These are phyloP conservation scores for Pleurotus giganteus DNA, from an alignment of 768 basidiomycete species.

Conservation along the genomic window DNA sequence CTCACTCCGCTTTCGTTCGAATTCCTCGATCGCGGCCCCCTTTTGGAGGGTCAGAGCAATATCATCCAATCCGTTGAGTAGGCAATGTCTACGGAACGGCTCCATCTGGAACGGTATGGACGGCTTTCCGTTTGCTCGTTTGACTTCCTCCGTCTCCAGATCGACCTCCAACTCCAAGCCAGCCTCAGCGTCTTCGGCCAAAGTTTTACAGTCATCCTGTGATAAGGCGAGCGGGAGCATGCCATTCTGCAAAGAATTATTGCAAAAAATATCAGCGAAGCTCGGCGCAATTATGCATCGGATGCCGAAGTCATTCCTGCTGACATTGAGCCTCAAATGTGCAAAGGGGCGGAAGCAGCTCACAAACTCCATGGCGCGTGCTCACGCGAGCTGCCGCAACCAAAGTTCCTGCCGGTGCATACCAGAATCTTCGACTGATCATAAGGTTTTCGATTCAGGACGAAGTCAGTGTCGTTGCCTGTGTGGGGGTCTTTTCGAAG, in stretches of 20 bases:
- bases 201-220: slow-evolving; percentile 64
- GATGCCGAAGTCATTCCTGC: slow-evolving; percentile 86
- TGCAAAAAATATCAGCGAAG: slow-evolving; percentile 89
- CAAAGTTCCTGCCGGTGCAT: slow-evolving; percentile 86
- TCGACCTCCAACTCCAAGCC: slow-evolving; percentile 81
- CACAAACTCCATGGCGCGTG: slow-evolving; percentile 89
- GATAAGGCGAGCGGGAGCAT: slow-evolving; percentile 80
- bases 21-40: slow-evolving; percentile 64
- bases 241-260: slow-evolving; percentile 90
- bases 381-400: slow-evolving; percentile 87
- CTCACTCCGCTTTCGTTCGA: slow-evolving; percentile 76
- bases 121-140: slow-evolving; percentile 59
- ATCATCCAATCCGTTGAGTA: slow-evolving; percentile 95
- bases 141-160: slow-evolving; percentile 77
- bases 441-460: slow-evolving; percentile 80
- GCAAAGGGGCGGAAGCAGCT: slow-evolving; percentile 25
- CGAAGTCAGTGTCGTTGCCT: slow-evolving; percentile 78
- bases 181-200: slow-evolving; percentile 75
- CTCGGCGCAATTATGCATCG: slow-evolving; percentile 84
- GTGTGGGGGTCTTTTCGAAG: slow-evolving; percentile 76
- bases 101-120: slow-evolving; percentile 80
- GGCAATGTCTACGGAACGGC: slow-evolving; percentile 87
- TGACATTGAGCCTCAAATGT: no score
- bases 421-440: slow-evolving; percentile 76
- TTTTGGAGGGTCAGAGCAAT: slow-evolving; percentile 92